Conservation (phyloP, 2,329 filamentous ascomycete species). For the Colletotrichum paranaense region DNA sequence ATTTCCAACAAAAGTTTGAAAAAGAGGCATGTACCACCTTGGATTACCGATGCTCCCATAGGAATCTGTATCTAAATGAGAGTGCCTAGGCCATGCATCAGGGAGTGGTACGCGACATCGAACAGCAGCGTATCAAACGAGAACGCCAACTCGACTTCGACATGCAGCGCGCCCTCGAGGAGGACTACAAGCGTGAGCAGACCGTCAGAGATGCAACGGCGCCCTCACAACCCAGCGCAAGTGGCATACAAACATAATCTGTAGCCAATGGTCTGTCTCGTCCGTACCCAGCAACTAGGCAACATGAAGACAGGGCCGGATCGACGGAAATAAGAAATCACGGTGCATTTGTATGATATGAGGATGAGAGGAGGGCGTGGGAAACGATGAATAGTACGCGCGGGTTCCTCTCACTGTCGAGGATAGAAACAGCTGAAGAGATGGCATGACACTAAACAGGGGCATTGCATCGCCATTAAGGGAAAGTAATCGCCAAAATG, state of each 20-base stretch:
- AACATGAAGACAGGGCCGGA: neutral
- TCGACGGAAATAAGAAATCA: neutral
- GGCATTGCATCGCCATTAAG: neutral
- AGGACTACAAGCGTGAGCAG: constrained; percentile 91
- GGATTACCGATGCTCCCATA: neutral
- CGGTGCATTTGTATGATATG: neutral
- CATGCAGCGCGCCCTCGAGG: constrained; percentile 85
- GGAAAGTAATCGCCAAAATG: neutral
- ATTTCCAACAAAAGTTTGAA: constrained; percentile 88
- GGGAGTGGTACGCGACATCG: constrained; percentile 93
- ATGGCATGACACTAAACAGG: neutral
- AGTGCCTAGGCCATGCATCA: constrained; percentile 89
- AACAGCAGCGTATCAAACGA: constrained; percentile 89
- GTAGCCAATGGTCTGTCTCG: neutral
- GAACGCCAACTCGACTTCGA: constrained; percentile 96
- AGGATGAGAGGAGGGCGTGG: neutral
- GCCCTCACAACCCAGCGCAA: neutral
- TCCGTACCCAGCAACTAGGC: neutral
- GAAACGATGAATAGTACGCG: neutral
- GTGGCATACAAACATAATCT: no score
- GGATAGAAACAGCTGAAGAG: neutral
- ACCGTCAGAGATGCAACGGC: constrained; percentile 68
- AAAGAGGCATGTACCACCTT: constrained; percentile 27
- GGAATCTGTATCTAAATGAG: neutral
- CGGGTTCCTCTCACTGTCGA: neutral